phyloP scores from a whole-genome alignment of 225 moss, liverwort and hornwort species.

The Anthoceros angustus region DNA sequence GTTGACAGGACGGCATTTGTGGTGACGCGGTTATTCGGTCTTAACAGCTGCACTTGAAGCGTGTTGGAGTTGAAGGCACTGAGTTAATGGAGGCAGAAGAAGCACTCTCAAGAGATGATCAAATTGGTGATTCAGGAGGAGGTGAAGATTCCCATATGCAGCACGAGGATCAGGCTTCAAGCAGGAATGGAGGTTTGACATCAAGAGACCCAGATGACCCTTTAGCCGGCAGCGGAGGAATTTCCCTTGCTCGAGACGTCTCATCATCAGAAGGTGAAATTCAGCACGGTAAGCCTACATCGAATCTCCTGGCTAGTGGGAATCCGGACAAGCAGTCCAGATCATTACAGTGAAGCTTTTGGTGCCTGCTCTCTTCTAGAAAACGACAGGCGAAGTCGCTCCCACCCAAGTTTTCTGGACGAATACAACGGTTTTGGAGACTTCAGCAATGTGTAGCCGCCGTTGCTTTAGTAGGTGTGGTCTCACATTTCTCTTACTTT shows the following conservation, averaged over 20 bases:
- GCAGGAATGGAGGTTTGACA: not conserved
- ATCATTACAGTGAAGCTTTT: not conserved
- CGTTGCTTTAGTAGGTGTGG: not conserved
- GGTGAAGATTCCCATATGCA: conserved; percentile 25
- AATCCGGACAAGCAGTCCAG: not conserved
- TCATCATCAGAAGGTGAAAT: not conserved
- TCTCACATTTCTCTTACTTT: not conserved
- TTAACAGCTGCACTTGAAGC: conserved; percentile 71
- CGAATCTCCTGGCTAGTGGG: not conserved
- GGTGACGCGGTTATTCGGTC: not conserved
- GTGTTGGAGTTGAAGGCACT: conserved; percentile 66
- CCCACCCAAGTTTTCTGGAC: not conserved
- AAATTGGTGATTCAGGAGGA: conserved; percentile 9
- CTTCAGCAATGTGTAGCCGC: not conserved
- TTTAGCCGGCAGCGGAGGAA: not conserved
- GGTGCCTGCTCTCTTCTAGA: not conserved
- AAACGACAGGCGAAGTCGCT: not conserved
- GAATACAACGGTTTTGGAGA: not conserved
- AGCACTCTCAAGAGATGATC: conserved; percentile 16
- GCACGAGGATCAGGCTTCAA: conserved; percentile 8
- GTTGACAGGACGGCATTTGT: not conserved
- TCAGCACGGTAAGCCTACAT: not conserved
- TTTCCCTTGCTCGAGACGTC: not conserved
- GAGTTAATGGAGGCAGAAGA: conserved; percentile 17
- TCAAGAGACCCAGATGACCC: not conserved